phyloP scores from a whole-genome alignment of 306 rosid genomes.

The Malus asiatica region DNA sequence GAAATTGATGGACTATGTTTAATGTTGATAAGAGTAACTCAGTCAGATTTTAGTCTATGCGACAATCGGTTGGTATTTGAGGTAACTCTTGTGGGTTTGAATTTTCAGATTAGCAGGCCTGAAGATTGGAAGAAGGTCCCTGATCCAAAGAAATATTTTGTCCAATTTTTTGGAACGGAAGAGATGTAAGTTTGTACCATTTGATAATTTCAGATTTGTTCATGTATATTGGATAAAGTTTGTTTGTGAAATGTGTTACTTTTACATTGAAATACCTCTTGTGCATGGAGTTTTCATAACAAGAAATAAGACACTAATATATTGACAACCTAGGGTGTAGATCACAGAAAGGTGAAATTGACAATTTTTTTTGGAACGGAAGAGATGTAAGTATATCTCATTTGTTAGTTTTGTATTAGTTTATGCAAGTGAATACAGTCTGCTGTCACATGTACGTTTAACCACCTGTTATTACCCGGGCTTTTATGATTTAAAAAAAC shows the following conservation, averaged over 20 bases:
- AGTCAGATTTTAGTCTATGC: not conserved
- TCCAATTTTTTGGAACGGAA: conserved; percentile 85
- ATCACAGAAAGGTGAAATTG: conserved; percentile 21
- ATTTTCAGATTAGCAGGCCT: conserved; percentile 82
- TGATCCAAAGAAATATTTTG: conserved; percentile 90
- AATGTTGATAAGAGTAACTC: not conserved
- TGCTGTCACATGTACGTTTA: not conserved
- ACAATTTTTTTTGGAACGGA: conserved; percentile 73
- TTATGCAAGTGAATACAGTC: not conserved
- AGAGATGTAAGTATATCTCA: conserved; percentile 62
- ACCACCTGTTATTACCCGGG: not conserved
- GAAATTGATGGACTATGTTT: not conserved
- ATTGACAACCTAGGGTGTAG: not conserved
- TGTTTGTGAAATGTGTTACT: not conserved
- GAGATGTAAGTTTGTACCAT: conserved; percentile 65
- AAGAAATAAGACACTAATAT: not conserved
- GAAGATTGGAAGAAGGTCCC: conserved; percentile 79
- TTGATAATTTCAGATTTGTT: not conserved
- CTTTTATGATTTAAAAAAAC: not conserved
- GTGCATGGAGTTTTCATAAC: not conserved
- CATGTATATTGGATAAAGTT: not conserved
- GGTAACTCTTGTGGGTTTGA: conserved; percentile 21
- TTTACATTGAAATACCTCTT: not conserved
- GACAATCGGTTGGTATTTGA: conserved; percentile 2
- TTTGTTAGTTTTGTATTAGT: not conserved